Conservation (phyloP, 306 rosid species). For the Rosa persica region DNA sequence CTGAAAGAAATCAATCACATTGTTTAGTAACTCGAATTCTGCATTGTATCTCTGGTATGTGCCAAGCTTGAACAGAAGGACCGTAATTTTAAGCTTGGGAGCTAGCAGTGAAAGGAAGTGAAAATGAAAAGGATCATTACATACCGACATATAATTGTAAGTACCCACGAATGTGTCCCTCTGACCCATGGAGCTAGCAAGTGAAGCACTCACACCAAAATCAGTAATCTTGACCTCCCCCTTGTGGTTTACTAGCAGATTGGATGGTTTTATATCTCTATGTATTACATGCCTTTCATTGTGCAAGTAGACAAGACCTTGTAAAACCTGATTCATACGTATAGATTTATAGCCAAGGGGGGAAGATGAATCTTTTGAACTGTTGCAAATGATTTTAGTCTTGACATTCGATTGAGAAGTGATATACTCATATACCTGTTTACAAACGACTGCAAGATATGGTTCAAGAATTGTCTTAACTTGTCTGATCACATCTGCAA, state of each 20-base stretch:
- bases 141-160: conserved; percentile 98
- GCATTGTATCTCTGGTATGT: neutral
- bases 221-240: conserved; percentile 99
- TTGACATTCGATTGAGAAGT: conserved; percentile 1
- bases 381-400: neutral
- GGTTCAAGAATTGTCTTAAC: conserved; percentile 96
- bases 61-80: neutral
- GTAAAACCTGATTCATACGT: conserved; percentile 64
- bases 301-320: conserved; percentile 95
- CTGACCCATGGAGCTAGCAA: conserved; percentile 96
- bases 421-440: conserved; percentile 60
- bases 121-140: conserved; percentile 25
- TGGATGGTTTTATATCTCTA: conserved; percentile 97
- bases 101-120: neutral
- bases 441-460: conserved; percentile 96
- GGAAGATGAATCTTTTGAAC: neutral
- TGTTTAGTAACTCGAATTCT: neutral
- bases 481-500: conserved; percentile 78
- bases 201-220: conserved; percentile 97
- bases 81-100: neutral
- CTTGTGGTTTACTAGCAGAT: conserved; percentile 88
- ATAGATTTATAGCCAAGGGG: conserved; percentile 17
- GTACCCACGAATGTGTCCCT: conserved; percentile 98
- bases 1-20: conserved; percentile 44
- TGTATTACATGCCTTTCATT: conserved; percentile 91